Evolutionary conservation across 805 yeast species (phyloP), one percentile per base, ranked within the genome.

Genomic region (Candida vartiovaarae): DNA sequence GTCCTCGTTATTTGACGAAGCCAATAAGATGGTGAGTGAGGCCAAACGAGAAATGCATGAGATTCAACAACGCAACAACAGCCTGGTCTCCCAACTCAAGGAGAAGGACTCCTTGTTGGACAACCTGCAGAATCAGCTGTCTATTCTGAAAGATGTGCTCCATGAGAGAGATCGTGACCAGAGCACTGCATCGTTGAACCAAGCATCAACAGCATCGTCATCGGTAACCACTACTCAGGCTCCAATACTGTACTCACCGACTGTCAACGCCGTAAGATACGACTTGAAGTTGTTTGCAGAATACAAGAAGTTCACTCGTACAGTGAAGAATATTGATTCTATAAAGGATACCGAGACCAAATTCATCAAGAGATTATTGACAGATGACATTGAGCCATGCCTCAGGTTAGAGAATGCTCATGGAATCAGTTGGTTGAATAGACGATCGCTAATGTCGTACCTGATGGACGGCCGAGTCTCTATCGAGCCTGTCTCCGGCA

Each of bases 401-500:
- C 58, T 84, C 34, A 74, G 78, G 49, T 62, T 84, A 26, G 90
- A 83, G 46, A 59, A 64, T 35, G 80, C 90, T 0, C 78, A 82
- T 3, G 80, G 82, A 15, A 61, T 82, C 40, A 70, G 82, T 27
- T 81, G 80, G 77, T 72, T 81, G 44, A 76, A 71, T 40, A 74
- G 76, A 48, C 72, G 84, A 44, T 65, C 79, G 9, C 72, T 90
- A 43, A 68, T 89, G 70, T 63, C 71, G 38, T 74, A 81, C 15
- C 71, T 91, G 49, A 74, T 84, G 30, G 96, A 89, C 41, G 95
- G 95, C 3, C 72, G 83, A 36, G 88, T 87, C 5, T 71, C 79
- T 3, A 80, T 91, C 34, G 95, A 89, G 62, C 99, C 99, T 0
- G 75, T 90, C 7, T 78, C 87, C 41, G 90, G 91, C 0, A 73